phyloP scores from a whole-genome alignment of 179 eudicot genomes.

The Carnegiea gigantea region DNA sequence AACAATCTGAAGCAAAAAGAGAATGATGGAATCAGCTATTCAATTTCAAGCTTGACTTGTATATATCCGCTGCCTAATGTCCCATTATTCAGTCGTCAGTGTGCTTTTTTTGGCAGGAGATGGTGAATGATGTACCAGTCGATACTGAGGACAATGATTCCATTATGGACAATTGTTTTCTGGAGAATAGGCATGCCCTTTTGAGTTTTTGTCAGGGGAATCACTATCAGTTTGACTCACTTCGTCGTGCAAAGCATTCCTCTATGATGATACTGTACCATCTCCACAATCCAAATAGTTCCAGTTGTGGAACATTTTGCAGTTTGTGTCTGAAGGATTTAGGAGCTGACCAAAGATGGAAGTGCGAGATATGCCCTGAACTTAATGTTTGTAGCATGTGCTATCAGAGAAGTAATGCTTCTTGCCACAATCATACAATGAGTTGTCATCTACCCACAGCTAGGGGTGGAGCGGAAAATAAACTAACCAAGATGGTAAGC shows the following conservation, averaged over 20 bases:
- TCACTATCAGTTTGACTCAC: slow-evolving; percentile 74
- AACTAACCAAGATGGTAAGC: slow-evolving; percentile 29
- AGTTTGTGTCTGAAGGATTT: slow-evolving; percentile 46
- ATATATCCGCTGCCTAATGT: not conserved
- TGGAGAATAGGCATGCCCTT: slow-evolving; percentile 60
- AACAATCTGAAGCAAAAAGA: not conserved
- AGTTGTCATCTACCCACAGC: slow-evolving; percentile 17
- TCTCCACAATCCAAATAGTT: slow-evolving; percentile 45
- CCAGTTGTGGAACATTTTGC: slow-evolving; percentile 33
- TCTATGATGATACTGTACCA: slow-evolving; percentile 89
- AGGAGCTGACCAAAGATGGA: slow-evolving; percentile 41
- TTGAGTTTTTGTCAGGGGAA: slow-evolving; percentile 74
- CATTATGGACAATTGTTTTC: slow-evolving; percentile 48
- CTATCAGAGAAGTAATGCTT: slow-evolving; percentile 41
- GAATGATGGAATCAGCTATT: not conserved
- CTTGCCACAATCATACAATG: slow-evolving; percentile 47
- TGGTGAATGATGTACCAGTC: slow-evolving; percentile 45
- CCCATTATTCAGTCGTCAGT: not conserved
- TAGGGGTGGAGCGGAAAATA: slow-evolving; percentile 16
- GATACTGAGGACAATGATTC: slow-evolving; percentile 74
- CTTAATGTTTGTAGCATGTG: slow-evolving; percentile 52
- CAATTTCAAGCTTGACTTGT: not conserved
- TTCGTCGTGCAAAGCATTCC: slow-evolving; percentile 85
- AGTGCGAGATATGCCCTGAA: slow-evolving; percentile 53
- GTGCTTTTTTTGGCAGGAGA: slow-evolving; percentile 43